Evolutionary conservation across 352 stramenopile species (phyloP).

Genomic region (Phytopythium delawarense): DNA sequence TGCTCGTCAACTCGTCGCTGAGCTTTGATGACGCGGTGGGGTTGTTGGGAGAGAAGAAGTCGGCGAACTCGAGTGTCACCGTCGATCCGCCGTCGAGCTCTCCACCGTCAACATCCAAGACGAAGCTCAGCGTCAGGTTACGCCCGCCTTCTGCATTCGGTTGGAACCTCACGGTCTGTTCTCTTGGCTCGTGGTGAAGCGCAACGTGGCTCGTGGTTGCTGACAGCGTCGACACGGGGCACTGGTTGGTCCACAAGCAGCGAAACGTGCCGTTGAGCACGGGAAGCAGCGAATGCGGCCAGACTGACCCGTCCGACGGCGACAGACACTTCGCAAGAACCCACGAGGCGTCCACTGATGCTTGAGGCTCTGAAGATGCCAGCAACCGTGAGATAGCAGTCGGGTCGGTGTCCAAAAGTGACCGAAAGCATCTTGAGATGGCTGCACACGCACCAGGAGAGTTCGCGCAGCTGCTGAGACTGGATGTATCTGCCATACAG

Average conservation of each 20-base stretch:
- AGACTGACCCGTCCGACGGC: slow-evolving; percentile 15
- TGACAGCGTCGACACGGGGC: slow-evolving; percentile 8
- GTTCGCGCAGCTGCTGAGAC: neutral
- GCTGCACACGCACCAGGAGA: neutral
- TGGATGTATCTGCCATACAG: neutral
- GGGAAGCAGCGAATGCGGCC: slow-evolving; percentile 9
- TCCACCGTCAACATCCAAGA: slow-evolving; percentile 6
- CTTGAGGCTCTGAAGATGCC: neutral
- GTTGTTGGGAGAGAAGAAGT: slow-evolving; percentile 8
- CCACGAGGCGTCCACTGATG: slow-evolving; percentile 13
- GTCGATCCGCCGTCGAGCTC: slow-evolving; percentile 3
- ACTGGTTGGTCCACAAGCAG: slow-evolving; percentile 13
- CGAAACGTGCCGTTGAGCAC: slow-evolving; percentile 10
- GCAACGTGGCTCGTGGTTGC: slow-evolving; percentile 3
- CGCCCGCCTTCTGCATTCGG: neutral
- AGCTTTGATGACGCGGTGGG: neutral
- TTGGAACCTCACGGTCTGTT: slow-evolving; percentile 12
- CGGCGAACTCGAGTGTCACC: slow-evolving; percentile 9
- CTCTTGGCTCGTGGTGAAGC: slow-evolving; percentile 8
- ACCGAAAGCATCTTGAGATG: slow-evolving; percentile 9
- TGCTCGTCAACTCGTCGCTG: neutral
- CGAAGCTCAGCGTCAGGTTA: slow-evolving; percentile 11
- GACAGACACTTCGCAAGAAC: slow-evolving; percentile 13
- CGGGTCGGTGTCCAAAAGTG: neutral
- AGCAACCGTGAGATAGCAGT: slow-evolving; percentile 10